A percentile compares a stretch with the other conserved stretches of the same genome.
These are phyloP conservation scores for Suillus subaureus DNA, from an alignment of 768 basidiomycete genomes.

Conservation along the genomic window DNA sequence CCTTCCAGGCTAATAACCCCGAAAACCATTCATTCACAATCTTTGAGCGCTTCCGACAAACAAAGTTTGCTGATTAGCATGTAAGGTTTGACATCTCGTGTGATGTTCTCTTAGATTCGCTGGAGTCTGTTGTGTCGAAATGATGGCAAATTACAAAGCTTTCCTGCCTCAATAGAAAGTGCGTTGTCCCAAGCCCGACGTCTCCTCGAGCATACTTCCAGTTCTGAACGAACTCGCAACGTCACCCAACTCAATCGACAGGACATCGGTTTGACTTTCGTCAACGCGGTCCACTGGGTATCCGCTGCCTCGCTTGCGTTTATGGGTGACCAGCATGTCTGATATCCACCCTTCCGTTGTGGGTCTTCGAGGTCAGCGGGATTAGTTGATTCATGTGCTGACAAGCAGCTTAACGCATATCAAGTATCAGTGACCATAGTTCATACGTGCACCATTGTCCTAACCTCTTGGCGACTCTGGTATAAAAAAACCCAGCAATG, in stretches of 20 bases:
- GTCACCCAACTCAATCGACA: not conserved
- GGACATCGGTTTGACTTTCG: not conserved
- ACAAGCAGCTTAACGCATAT: constrained; percentile 1
- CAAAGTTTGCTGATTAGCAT: not conserved
- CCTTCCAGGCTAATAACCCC: not conserved
- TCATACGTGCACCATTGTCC: constrained; percentile 6
- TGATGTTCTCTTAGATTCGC: not conserved
- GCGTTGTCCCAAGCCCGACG: not conserved
- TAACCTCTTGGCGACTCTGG: constrained; percentile 14
- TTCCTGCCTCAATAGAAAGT: not conserved
- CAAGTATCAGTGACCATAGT: constrained; percentile 8
- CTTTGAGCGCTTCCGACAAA: not conserved
- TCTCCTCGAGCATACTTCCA: not conserved
- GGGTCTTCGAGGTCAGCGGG: constrained; percentile 1
- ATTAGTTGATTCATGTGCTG: not conserved
- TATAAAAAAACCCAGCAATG: constrained; percentile 7
- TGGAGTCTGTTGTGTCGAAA: not conserved
- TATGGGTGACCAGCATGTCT: not conserved
- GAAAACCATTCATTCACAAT: not conserved
- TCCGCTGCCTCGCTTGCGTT: not conserved
- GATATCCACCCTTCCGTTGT: not conserved
- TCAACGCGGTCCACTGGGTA: not conserved
- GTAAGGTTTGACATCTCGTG: not conserved
- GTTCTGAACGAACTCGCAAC: not conserved
- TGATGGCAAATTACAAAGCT: not conserved